These are phyloP conservation scores for Physocladia obscura DNA, from an alignment of 192 early-diverging fungal genomes.

Conservation along the genomic window DNA sequence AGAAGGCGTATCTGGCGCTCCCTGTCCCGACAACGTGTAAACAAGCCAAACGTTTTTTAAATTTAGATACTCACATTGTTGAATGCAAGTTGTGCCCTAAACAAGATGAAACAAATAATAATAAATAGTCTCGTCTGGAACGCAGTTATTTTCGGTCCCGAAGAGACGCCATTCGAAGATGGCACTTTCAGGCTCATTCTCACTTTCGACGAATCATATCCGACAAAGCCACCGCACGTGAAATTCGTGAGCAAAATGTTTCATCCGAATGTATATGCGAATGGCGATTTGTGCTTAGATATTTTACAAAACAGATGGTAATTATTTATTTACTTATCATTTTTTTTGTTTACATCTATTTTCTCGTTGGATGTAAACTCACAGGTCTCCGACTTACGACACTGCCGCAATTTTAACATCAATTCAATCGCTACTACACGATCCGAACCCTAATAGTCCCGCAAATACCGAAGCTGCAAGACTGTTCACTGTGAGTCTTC, in stretches of 20 bases:
- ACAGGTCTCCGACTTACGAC: conserved; percentile 85
- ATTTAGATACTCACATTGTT: too few relatives aligned
- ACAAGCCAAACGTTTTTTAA: background rate
- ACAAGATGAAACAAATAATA: background rate
- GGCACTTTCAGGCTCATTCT: conserved; percentile 89
- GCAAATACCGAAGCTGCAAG: conserved; percentile 96
- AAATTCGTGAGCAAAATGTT: conserved; percentile 95
- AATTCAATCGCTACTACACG: conserved; percentile 95
- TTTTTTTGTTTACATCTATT: background rate
- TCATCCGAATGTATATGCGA: conserved; percentile 95
- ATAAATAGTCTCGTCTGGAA: conserved; percentile 92
- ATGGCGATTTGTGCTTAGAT: conserved; percentile 95
- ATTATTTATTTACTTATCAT: background rate
- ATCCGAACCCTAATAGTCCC: conserved; percentile 94
- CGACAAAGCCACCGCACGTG: conserved; percentile 94
- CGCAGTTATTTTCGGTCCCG: conserved; percentile 93
- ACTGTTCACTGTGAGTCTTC: conserved; percentile 54
- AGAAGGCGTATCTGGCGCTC: conserved; percentile 81
- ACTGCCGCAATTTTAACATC: conserved; percentile 92
- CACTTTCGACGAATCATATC: conserved; percentile 95
- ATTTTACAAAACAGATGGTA: conserved; percentile 95
- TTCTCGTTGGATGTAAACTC: background rate
- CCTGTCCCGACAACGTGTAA: conserved; percentile 89
- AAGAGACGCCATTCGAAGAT: conserved; percentile 97
- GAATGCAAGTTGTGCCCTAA: too few relatives aligned